Evolutionary conservation across 257 asterid genomes (phyloP), one percentile per base, ranked within the genome.

Genomic region (Cynanchum wilfordii): DNA sequence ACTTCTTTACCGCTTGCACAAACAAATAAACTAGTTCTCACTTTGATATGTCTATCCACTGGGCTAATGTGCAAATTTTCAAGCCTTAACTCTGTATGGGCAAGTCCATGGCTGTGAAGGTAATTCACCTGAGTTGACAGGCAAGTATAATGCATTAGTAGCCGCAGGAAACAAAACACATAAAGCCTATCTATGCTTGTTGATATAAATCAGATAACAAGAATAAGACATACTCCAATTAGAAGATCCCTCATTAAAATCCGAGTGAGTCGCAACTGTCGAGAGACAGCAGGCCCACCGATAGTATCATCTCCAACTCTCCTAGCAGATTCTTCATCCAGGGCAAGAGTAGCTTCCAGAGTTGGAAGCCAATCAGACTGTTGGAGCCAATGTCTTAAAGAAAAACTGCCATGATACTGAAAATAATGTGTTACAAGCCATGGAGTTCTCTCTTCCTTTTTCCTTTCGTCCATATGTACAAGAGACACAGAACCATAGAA

Each of bases 311-410:
- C 97, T 62, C 98, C 98, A 10, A 94, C 97, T 80, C 86, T 89
- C 81, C 90, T 89, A 68, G 78, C 89, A 47, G 95, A 86, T 75
- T 89, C 98, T 83, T 88, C 96, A 76, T 94, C 98, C 80, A 89
- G 81, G 59, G 93, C 96, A 77, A 94, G 95, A 78, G 97, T 89
- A 55, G 96, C 98, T 85, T 94, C 97, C 77, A 94, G 70, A 64
- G 96, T 87, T 57, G 97, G 97, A 79, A 94, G 96, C 98, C 98
- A 94, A 81, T 94, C 96, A 71, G 97, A 88, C 55, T 84, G 95
- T 78, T 88, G 96, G 85, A 94, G 94, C 97, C 96, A 94, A 84
- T 91, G 98, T 73, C 97, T 91, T 86, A 94, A 84, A 69, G 98
- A 93, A 74, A 82, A 86, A 86, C 96, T 86, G 57, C 96, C 98